Percentiles rank a stretch among this genome's conserved stretches.
Conservation (phyloP, 768 basidiomycete species). For the Trametes cubensis region DNA sequence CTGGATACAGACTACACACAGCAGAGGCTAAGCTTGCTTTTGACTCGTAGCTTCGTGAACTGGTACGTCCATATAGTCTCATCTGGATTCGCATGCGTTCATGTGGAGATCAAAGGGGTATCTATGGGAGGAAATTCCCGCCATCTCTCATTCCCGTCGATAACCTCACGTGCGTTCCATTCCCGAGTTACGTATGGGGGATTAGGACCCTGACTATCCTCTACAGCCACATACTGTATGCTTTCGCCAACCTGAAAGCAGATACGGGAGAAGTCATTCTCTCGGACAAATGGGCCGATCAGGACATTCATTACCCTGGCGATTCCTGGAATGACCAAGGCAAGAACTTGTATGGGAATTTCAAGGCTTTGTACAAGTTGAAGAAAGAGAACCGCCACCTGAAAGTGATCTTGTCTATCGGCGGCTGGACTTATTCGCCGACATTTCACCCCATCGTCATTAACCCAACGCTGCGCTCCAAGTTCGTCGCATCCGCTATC, state of each 20-base stretch:
- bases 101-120: slow-evolving; percentile 61
- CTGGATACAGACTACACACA: background rate
- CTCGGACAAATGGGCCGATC: slow-evolving; percentile 93
- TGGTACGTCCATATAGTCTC: slow-evolving; percentile 46
- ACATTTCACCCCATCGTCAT: slow-evolving; percentile 84
- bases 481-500: slow-evolving; percentile 82
- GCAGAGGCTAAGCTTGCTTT: slow-evolving; percentile 4
- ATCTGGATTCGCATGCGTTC: too few species aligned
- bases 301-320: slow-evolving; percentile 94
- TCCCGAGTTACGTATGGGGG: slow-evolving; percentile 2
- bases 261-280: slow-evolving; percentile 86
- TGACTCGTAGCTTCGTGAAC: slow-evolving; percentile 65
- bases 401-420: slow-evolving; percentile 85
- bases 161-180: slow-evolving; percentile 75
- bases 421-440: slow-evolving; percentile 93
- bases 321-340: slow-evolving; percentile 95
- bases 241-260: slow-evolving; percentile 86
- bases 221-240: slow-evolving; percentile 82
- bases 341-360: slow-evolving; percentile 91
- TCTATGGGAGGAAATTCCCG: slow-evolving; percentile 91
- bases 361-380: slow-evolving; percentile 90
- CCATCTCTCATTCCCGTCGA: slow-evolving; percentile 81
- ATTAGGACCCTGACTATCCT: background rate
- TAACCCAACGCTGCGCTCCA: slow-evolving; percentile 58
- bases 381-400: slow-evolving; percentile 85